Evolutionary conservation across 192 early-diverging fungal species (phyloP).

Genomic region (Coemansia brasiliensis): DNA sequence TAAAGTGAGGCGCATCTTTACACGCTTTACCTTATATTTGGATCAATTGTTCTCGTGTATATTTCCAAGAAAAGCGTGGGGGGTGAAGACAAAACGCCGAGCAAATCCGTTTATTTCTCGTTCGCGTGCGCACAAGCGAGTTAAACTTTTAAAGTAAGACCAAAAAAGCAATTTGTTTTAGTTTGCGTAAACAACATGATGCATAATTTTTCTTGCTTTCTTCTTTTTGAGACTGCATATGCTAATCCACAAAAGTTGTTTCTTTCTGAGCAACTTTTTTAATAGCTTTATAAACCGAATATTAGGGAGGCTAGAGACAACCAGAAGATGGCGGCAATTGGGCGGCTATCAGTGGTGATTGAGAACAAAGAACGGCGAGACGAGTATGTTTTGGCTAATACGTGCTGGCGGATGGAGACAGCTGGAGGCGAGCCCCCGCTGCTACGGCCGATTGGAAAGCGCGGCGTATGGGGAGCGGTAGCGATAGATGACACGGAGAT

Average conservation of each 20-base stretch:
- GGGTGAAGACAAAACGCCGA: too few species aligned
- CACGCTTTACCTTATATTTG: too few species aligned
- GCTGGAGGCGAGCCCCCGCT: slow-evolving; percentile 11
- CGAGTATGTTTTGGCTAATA: slow-evolving; percentile 15
- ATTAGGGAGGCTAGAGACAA: too few species aligned
- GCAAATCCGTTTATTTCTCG: too few species aligned
- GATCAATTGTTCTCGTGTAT: too few species aligned
- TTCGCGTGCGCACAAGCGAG: too few species aligned
- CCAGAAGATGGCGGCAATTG: neutral
- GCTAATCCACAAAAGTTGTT: slow-evolving; percentile 1
- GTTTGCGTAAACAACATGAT: too few species aligned
- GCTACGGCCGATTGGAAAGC: slow-evolving; percentile 12
- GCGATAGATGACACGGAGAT: slow-evolving; percentile 13
- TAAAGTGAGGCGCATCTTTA: too few species aligned
- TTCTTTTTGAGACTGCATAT: neutral
- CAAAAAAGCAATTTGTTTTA: too few species aligned
- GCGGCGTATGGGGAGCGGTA: slow-evolving; percentile 4
- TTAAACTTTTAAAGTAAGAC: too few species aligned
- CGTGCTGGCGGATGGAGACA: slow-evolving; percentile 13
- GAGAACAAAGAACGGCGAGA: slow-evolving; percentile 18
- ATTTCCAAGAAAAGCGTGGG: too few species aligned
- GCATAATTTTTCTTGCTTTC: neutral
- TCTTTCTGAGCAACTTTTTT: neutral
- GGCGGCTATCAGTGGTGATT: slow-evolving; percentile 4
- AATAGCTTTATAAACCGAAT: neutral